Percentiles rank a stretch among this genome's conserved stretches.
Conservation (phyloP, 768 basidiomycete species). For the Mycena filopes region DNA sequence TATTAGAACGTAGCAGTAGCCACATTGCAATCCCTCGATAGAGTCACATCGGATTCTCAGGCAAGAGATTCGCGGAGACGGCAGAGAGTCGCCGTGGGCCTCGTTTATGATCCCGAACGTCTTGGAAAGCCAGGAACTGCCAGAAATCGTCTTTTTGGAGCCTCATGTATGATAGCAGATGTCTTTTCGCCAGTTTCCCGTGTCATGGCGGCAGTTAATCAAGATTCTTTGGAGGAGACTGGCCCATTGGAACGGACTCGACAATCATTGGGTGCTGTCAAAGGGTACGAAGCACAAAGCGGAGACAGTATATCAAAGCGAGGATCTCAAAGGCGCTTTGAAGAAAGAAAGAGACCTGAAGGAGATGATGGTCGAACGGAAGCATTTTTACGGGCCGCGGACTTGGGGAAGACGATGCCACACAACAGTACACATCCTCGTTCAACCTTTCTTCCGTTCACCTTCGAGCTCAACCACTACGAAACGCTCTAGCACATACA, state of each 20-base stretch:
- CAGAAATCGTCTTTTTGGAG: neutral
- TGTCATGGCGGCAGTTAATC: conserved; percentile 7
- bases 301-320: neutral
- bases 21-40: conserved; percentile 39
- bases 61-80: conserved; percentile 11
- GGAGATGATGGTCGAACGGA: neutral
- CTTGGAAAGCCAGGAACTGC: neutral
- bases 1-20: conserved; percentile 53
- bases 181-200: conserved; percentile 14
- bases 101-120: conserved; percentile 27
- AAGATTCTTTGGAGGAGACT: conserved; percentile 7
- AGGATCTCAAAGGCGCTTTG: neutral
- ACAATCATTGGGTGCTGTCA: neutral
- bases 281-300: neutral
- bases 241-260: neutral
- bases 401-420: no score
- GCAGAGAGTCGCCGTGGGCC: conserved; percentile 6
- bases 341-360: neutral
- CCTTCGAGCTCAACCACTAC: no score
- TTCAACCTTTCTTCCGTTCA: no score
- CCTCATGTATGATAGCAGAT: conserved; percentile 23
- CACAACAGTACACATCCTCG: neutral
- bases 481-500: no score
- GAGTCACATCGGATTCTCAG: conserved; percentile 24
- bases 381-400: no score